Conservation (phyloP, 2,329 filamentous ascomycete genomes). For the Fusarium scirpi region DNA sequence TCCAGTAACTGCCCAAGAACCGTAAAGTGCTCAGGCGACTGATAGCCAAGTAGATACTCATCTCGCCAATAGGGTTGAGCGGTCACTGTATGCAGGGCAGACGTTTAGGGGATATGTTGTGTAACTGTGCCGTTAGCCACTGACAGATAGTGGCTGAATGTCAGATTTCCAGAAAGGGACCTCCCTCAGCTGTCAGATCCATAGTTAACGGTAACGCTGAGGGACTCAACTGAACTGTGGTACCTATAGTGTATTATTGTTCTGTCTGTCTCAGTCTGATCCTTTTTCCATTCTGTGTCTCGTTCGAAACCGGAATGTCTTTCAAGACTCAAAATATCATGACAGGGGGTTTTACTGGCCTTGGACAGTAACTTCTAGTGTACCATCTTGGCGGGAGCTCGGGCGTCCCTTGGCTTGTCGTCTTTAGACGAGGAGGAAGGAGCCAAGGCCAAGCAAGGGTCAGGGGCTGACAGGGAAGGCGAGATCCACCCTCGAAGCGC, state of each 20-base stretch:
- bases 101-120: not conserved
- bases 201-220: not conserved
- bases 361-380: constrained; percentile 27
- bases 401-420: constrained; percentile 25
- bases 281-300: constrained; percentile 21
- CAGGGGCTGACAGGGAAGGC: constrained; percentile 29
- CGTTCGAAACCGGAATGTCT: constrained; percentile 30
- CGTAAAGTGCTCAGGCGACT: constrained; percentile 6
- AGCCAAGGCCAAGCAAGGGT: constrained; percentile 11
- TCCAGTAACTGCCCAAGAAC: not conserved
- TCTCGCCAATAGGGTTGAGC: constrained; percentile 18
- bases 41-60: constrained; percentile 26
- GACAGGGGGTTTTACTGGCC: constrained; percentile 11
- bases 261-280: constrained; percentile 29
- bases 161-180: constrained; percentile 7
- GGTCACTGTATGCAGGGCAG: not conserved
- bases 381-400: constrained; percentile 29
- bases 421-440: constrained; percentile 2
- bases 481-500: constrained; percentile 38
- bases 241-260: not conserved
- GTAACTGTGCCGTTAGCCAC: not conserved
- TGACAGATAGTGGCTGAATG: constrained; percentile 15
- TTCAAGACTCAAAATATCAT: not conserved
- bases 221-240: constrained; percentile 30
- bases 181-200: not conserved